Conservation (phyloP, 225 moss, liverwort and hornwort genomes). For the Asterella californica region DNA sequence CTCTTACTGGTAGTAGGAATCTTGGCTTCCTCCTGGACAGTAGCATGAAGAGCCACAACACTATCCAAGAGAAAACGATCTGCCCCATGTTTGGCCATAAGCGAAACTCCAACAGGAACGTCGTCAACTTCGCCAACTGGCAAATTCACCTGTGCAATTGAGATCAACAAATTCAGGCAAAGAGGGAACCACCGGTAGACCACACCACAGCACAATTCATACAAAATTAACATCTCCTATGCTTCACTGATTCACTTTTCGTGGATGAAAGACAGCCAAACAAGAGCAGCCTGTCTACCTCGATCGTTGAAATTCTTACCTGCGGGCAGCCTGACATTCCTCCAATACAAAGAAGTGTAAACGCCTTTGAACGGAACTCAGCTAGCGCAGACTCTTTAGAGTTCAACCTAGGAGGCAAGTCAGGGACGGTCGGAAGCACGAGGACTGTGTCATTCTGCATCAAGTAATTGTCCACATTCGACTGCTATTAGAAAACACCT, state of each 20-base stretch:
- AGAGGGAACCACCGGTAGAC: neutral
- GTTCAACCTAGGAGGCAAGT: constrained; percentile 77
- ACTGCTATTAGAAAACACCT: neutral
- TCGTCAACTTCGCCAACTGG: constrained; percentile 66
- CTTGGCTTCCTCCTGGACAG: constrained; percentile 70
- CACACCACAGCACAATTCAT: neutral
- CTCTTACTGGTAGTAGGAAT: constrained; percentile 20
- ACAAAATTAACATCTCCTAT: neutral
- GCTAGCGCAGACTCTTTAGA: constrained; percentile 56
- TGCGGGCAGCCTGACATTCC: constrained; percentile 98
- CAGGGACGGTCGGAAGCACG: constrained; percentile 83
- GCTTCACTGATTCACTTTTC: neutral
- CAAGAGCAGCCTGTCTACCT: neutral
- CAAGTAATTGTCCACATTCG: neutral
- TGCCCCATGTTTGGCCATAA: constrained; percentile 88
- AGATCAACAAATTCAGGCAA: neutral
- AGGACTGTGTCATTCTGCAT: constrained; percentile 72
- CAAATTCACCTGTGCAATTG: constrained; percentile 61
- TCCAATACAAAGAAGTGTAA: constrained; percentile 66
- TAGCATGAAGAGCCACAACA: constrained; percentile 62
- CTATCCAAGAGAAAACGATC: constrained; percentile 91
- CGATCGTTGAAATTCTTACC: constrained; percentile 31
- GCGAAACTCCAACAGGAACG: constrained; percentile 71
- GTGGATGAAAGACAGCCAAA: neutral
- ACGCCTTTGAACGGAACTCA: constrained; percentile 56